Evolutionary conservation across 2,329 filamentous ascomycete species (phyloP).

Genomic region (Boeremia lycopersici): DNA sequence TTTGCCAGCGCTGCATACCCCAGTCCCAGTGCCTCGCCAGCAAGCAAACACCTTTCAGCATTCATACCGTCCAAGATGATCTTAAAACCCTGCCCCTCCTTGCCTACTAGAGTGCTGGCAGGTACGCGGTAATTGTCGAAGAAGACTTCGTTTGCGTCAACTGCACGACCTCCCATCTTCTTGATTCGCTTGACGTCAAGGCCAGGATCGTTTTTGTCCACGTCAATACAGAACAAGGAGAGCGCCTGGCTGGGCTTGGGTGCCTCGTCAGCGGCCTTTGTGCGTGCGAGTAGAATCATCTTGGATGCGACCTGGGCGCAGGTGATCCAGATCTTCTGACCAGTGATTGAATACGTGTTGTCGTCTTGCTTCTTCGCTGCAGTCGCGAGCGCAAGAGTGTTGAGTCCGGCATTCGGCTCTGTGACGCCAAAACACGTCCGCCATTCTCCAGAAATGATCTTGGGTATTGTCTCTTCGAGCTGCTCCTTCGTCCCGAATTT

Average conservation of each 20-base stretch:
- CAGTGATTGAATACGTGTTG: conserved; percentile 69
- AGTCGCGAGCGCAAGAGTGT: conserved; percentile 70
- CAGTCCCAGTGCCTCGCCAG: conserved; percentile 78
- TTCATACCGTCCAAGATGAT: conserved; percentile 62
- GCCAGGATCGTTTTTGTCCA: conserved; percentile 65
- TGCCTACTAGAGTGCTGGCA: conserved; percentile 68
- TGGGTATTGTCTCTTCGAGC: conserved; percentile 67
- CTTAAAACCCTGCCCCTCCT: conserved; percentile 78
- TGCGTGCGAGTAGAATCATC: conserved; percentile 83
- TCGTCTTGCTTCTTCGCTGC: conserved; percentile 56
- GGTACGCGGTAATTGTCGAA: conserved; percentile 79
- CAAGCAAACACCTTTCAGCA: conserved; percentile 57
- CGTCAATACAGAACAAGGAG: conserved; percentile 79
- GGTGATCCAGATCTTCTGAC: conserved; percentile 90
- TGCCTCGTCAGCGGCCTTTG: conserved; percentile 70
- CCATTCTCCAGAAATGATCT: conserved; percentile 73
- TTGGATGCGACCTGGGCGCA: conserved; percentile 81
- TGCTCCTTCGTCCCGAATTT: conserved; percentile 73
- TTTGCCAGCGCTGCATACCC: conserved; percentile 68
- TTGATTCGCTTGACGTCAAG: conserved; percentile 74
- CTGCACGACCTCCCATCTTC: conserved; percentile 84
- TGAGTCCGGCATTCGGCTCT: conserved; percentile 80
- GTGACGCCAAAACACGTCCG: conserved; percentile 82
- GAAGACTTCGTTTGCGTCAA: conserved; percentile 88
- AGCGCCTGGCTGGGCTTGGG: conserved; percentile 75